Conservation (phyloP, 192 early-diverging fungal genomes). For the Kappamyces sp. region DNA sequence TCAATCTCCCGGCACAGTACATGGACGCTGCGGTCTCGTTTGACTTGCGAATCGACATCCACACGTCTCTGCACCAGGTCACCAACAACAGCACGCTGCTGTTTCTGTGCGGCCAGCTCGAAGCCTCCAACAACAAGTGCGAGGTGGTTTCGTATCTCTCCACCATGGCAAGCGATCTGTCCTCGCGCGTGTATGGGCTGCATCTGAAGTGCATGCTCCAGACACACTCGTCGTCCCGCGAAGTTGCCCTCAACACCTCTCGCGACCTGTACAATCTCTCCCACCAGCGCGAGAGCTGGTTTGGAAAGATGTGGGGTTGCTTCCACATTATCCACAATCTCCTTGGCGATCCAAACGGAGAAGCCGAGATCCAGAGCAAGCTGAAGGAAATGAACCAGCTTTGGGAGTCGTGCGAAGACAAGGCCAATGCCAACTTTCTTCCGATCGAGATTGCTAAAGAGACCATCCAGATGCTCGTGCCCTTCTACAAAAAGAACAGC, state of each 20-base stretch:
- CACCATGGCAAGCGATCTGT: slow-evolving; percentile 26
- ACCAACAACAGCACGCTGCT: slow-evolving; percentile 18
- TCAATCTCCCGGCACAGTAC: slow-evolving; percentile 18
- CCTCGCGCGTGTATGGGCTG: slow-evolving; percentile 22
- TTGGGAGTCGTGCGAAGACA: slow-evolving; percentile 7
- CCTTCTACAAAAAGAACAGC: not conserved
- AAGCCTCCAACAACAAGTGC: slow-evolving; percentile 18
- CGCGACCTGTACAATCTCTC: slow-evolving; percentile 24
- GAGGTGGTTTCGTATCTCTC: slow-evolving; percentile 25
- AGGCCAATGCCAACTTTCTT: not conserved
- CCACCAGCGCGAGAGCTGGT: slow-evolving; percentile 27
- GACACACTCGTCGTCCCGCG: slow-evolving; percentile 12
- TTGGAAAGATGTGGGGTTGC: slow-evolving; percentile 35
- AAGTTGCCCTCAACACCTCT: slow-evolving; percentile 16
- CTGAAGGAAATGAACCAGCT: not conserved
- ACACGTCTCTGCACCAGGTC: slow-evolving; percentile 21
- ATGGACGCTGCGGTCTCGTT: slow-evolving; percentile 29
- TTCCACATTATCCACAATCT: slow-evolving; percentile 25
- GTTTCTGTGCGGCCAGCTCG: slow-evolving; percentile 38
- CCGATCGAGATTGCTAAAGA: slow-evolving; percentile 4
- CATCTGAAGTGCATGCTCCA: slow-evolving; percentile 27
- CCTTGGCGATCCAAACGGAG: slow-evolving; percentile 7
- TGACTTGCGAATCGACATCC: slow-evolving; percentile 26
- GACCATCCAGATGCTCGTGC: not conserved
- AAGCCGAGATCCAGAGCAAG: slow-evolving; percentile 21